Conservation (phyloP, 2,329 filamentous ascomycete species). For the Laburnicola sp. region DNA sequence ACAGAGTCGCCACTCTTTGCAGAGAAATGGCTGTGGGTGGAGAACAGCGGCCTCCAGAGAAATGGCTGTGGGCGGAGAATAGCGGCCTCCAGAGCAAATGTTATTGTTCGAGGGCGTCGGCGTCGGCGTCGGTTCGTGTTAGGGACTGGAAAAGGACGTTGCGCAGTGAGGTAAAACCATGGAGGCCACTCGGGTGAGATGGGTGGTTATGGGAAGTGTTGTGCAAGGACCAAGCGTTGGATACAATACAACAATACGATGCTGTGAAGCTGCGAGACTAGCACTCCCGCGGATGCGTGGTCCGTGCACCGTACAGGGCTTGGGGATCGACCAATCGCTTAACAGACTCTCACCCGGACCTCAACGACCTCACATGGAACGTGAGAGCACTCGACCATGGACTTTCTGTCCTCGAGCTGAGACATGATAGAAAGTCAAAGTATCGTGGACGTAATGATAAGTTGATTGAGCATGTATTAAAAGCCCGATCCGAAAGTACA, state of each 20-base stretch:
- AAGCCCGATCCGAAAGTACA: too few species aligned
- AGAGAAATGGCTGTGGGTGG: neutral
- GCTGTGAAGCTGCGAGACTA: neutral
- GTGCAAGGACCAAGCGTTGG: neutral
- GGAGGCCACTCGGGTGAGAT: neutral
- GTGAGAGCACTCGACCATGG: too few species aligned
- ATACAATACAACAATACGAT: neutral
- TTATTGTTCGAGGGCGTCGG: neutral
- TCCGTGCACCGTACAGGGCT: constrained; percentile 4
- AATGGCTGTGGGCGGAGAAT: neutral
- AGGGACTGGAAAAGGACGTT: neutral
- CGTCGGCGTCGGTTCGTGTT: neutral
- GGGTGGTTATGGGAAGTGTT: neutral
- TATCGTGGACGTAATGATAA: too few species aligned
- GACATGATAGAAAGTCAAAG: too few species aligned
- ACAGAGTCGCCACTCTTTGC: neutral
- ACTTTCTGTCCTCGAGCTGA: too few species aligned
- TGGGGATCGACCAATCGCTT: constrained; percentile 1
- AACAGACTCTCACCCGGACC: too few species aligned
- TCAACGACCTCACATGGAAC: too few species aligned
- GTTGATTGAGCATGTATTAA: too few species aligned
- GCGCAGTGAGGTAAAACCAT: neutral
- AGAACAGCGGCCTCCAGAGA: neutral
- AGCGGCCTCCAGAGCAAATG: neutral
- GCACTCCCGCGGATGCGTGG: neutral